phyloP scores from a whole-genome alignment of 2,329 filamentous ascomycete species.

The Talaromyces islandicus region DNA sequence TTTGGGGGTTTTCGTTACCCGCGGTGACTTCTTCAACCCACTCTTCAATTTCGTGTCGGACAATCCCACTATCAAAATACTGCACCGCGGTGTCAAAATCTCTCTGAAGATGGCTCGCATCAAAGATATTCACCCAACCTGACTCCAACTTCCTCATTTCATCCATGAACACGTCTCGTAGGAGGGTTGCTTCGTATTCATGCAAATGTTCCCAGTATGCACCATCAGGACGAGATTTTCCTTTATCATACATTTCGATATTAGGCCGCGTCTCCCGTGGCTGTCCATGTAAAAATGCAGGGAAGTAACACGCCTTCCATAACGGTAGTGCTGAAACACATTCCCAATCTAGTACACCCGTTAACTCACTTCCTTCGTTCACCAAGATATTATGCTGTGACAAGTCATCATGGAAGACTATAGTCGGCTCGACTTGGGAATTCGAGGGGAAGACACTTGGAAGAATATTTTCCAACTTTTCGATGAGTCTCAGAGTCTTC shows the following conservation, averaged over 20 bases:
- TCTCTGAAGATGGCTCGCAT: neutral
- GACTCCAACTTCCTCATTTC: constrained; percentile 13
- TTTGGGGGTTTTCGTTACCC: neutral
- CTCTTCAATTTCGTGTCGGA: neutral
- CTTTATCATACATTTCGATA: constrained; percentile 5
- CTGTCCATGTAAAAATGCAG: constrained; percentile 9
- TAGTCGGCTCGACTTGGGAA: constrained; percentile 9
- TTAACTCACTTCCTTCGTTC: constrained; percentile 11
- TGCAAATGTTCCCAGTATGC: constrained; percentile 14
- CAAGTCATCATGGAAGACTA: constrained; percentile 13
- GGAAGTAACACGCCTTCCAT: constrained; percentile 13
- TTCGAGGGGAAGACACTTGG: neutral
- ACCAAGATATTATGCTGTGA: constrained; percentile 14
- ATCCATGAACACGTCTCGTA: constrained; percentile 13
- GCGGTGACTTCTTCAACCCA: neutral
- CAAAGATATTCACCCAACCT: neutral
- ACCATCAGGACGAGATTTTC: neutral
- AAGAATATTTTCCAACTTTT: neutral
- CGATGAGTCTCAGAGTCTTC: constrained; percentile 6
- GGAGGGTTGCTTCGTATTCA: constrained; percentile 13
- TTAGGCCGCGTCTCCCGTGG: constrained; percentile 3
- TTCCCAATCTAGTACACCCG: constrained; percentile 15
- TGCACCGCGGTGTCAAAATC: neutral
- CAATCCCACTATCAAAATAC: neutral
- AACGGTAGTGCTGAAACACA: constrained; percentile 15